Conservation (phyloP, 495 filamentous ascomycete species). For the Neurospora tetraspora region DNA sequence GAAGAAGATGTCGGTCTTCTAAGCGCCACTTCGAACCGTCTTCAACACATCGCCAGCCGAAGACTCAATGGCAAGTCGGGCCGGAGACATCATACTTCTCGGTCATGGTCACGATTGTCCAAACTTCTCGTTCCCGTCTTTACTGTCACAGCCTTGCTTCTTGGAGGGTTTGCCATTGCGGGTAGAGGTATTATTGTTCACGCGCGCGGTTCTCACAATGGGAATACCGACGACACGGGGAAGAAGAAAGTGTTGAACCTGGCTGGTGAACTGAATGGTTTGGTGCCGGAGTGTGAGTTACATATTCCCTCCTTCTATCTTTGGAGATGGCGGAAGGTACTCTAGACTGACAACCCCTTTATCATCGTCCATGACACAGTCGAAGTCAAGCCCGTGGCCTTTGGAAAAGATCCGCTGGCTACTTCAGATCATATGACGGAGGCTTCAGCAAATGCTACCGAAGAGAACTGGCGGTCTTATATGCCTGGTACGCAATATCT, state of each 20-base stretch:
- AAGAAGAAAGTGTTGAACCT: not conserved
- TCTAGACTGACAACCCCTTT: not conserved
- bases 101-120: not conserved
- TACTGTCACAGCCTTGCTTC: not conserved
- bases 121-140: not conserved
- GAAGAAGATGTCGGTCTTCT: not conserved
- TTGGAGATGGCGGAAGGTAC: no score
- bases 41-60: not conserved
- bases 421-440: conserved; percentile 6
- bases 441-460: conserved; percentile 2
- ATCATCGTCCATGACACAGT: not conserved
- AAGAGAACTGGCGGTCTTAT: not conserved
- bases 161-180: not conserved
- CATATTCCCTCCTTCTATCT: not conserved
- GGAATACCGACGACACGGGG: not conserved
- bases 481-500: not conserved
- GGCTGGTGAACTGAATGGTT: not conserved
- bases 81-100: not conserved
- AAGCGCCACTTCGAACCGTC: not conserved
- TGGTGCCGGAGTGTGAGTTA: not conserved
- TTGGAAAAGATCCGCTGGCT: not conserved
- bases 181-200: not conserved
- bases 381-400: not conserved
- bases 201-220: not conserved
- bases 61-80: not conserved